Evolutionary conservation across 1,284 basidiomycete species (phyloP), one percentile per base, ranked within the genome.

Genomic region (Caloboletus firmus): DNA sequence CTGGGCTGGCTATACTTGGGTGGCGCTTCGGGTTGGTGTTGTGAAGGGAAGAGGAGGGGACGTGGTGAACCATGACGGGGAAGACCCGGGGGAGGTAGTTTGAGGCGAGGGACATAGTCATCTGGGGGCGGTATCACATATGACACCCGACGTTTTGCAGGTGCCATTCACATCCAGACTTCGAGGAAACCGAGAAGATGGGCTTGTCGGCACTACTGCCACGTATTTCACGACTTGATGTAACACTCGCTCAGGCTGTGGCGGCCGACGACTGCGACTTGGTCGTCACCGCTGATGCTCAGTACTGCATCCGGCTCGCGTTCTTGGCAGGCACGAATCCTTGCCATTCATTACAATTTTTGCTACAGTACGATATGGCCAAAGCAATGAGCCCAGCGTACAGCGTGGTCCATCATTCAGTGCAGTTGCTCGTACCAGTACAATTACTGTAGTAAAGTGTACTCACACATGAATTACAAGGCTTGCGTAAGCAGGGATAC

Each of bases 41-140:
- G 54, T 17, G 67, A 57, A 34, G 78, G 80, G 39, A 85, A 69
- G 52, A 95, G 75, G 35, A 90, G 75, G 3, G 92, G 92, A 0
- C 79, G 78, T 13, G 82, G 79, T 15, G 79, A 76, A 15, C 92
- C 90, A 39, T 87, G 71, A 51, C 84, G 79, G 15, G 80, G 73
- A 28, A 78, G 68, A 31, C 79, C 84, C 54, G 82, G 74, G 0
- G 85, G 77, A 1, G 93, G 93, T 6, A 96, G 81, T 46, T 81
- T 77, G 20, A 95, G 83, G 17, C 78, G 77, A 15, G 86, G 88
- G 24, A 85, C 79, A 2, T 79, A 75, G 11, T 81, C 79, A 2
- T 75, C 64, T 10, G 92, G 88, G 1, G 88, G 76, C 1, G 93
- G 91, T 42, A 96, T 84, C 56, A 94, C 85, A 71, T 95, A 96